Base-by-base conservation (phyloP, 768 basidiomycete genomes). In the Hypsizygus marmoreus region DNA sequence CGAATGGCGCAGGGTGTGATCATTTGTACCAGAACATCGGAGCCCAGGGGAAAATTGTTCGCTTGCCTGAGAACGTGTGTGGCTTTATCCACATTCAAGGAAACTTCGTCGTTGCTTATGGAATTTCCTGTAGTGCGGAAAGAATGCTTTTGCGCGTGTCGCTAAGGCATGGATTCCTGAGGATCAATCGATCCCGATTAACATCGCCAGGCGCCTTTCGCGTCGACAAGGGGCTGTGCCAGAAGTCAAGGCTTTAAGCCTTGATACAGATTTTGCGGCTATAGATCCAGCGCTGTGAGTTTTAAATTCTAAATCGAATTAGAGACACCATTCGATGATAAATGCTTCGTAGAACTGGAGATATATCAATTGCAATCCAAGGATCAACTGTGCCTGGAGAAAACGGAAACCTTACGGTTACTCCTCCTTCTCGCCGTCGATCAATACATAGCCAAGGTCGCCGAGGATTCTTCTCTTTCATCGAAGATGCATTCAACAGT, bases 41-140 rank as follows among this genome's bases (percentile, higher is more conserved):
- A 9, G 67, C 75, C 0, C 71, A 64, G 8, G 72, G 70, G 38
- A 80, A 75, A 46, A 56, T 82, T 16, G 77, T 80, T 23, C 67
- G 77, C n/a, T 51, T 82, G 4, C 79, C 79, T 3, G 71, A 80
- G 48, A 66, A 60, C 36, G 80, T 80, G 45, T 34, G 72, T 67
- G 6, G 37, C 12, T 22, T n/a, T 6, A 35, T 14, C 1, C 41
- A 28, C 17, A 6, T 25, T 13, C 22, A 17, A 4, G 7, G 8
- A 26, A 6, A 16, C 11, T 33, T 10, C 7, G 43, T 10, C 8
- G 25, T 33, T 35, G 6, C 33, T 23, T 9, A 37, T 36, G 20
- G 6, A 10, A 40, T 13, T 36, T 12, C 22, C 28, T 33, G 13
- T 46, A 74, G 73, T 74, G 71, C 38, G 70, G 71, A 1, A 51